Percentiles rank a stretch among this genome's conserved stretches.
phyloP scores from a whole-genome alignment of 2,329 filamentous ascomycete genomes.

The Coleophoma crateriformis region DNA sequence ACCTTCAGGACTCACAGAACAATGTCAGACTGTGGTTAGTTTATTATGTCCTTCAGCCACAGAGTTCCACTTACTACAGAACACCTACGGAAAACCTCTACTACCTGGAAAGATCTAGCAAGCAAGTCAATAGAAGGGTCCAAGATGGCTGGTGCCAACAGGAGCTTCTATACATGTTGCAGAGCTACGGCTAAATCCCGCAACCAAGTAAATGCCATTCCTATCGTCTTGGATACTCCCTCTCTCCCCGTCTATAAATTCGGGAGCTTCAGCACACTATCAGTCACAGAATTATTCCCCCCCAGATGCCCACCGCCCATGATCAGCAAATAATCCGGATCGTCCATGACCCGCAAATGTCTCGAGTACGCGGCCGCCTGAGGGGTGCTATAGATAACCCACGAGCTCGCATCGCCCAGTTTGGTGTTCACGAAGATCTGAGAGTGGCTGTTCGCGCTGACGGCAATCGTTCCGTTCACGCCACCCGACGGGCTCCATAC shows the following conservation, averaged over 20 bases:
- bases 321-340: slow-evolving; percentile 5
- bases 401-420: slow-evolving; percentile 1
- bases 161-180: no score
- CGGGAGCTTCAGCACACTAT: slow-evolving; percentile 4
- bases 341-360: slow-evolving; percentile 4
- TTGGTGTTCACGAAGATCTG: slow-evolving; percentile 6
- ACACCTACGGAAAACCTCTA: no score
- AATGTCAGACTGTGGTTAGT: no score
- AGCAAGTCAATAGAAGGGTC: no score
- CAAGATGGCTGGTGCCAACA: no score
- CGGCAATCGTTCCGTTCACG: slow-evolving; percentile 41
- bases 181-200: no score
- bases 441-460: slow-evolving; percentile 21
- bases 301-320: slow-evolving; percentile 4
- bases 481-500: slow-evolving; percentile 44
- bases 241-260: slow-evolving; percentile 1
- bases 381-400: slow-evolving; percentile 2
- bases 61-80: no score
- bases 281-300: slow-evolving; percentile 4
- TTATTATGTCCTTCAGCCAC: no score
- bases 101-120: no score
- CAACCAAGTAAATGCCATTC: no score
- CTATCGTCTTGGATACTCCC: no score
- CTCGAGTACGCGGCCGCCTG: slow-evolving; percentile 5
- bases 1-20: no score